Base-by-base conservation (phyloP, 176 grass and related monocot species). In the Rhipidocladum racemiflorum region DNA sequence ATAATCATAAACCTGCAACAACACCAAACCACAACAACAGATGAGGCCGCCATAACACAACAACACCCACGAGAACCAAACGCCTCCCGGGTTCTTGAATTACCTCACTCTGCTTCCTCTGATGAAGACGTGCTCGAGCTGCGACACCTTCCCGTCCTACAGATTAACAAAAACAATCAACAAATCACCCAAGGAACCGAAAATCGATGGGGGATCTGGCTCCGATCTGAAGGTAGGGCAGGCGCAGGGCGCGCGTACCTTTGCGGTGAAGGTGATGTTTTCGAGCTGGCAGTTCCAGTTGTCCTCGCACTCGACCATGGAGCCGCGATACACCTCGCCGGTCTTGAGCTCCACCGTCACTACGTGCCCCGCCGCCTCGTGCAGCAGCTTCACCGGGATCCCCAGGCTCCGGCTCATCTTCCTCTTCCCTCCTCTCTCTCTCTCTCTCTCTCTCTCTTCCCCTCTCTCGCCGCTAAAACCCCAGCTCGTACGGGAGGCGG, bases 271-370 rank as follows among this genome's bases (percentile, higher is more conserved):
- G 73, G 87, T 91, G 84, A 91, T 91, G 54, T 72, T 90, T 15
- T 92, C 87, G n/a, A 94, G 87, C 46, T 92, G 85, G 85, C 89
- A 94, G 84, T 92, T 94, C 92, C 92, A 92, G 87, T 94, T 94
- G 82, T 94, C 92, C 81, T 94, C 89, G 87, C 89, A 94, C 73
- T 94, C 89, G 48, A 94, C 59, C 77, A 92, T 61, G 77, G 68
- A 80, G 23, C 92, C 87, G 9, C 87, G 84, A 56, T 94, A 92
- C 48, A 94, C 81, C 72, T 94, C 89, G 38, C 92, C 92, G 56
- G 84, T 92, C 87, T 95, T 99, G 71, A 95, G 86, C 77, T 99
- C 96, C 75, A 95, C 96, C 85, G 96, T 95, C 35, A 95, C 93
- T 7, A 95, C 89, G 65, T 99, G 91, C 70, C 93, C 96, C 40